A percentile compares a stretch with the other conserved stretches of the same genome.
Conservation (phyloP, 148 eudicot species). For the Nepenthes mirabilis region DNA sequence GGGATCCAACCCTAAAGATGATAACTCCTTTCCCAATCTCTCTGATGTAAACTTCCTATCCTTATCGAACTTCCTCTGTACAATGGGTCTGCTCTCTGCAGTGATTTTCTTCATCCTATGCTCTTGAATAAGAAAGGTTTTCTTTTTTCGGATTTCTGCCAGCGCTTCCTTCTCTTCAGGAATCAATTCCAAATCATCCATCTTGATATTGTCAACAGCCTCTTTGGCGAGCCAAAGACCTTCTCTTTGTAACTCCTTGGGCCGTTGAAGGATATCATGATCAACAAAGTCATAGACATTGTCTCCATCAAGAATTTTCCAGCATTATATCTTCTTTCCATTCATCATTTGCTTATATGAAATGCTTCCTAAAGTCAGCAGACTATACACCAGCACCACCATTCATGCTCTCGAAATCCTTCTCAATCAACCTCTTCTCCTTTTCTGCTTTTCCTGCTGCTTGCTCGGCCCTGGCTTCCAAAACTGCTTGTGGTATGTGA, state of each 20-base stretch:
- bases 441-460: slow-evolving; percentile 24
- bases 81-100: slow-evolving; percentile 60
- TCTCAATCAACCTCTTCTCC: slow-evolving; percentile 61
- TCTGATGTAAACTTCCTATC: slow-evolving; percentile 46
- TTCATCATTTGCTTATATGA: slow-evolving; percentile 64
- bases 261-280: slow-evolving; percentile 74
- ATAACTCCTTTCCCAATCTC: slow-evolving; percentile 77
- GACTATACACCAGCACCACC: slow-evolving; percentile 98
- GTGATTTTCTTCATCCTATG: slow-evolving; percentile 84
- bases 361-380: slow-evolving; percentile 73
- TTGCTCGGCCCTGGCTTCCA: slow-evolving; percentile 65
- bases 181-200: slow-evolving; percentile 61
- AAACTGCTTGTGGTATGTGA: slow-evolving; percentile 67
- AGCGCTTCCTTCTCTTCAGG: slow-evolving; percentile 59
- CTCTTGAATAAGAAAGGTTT: slow-evolving; percentile 62
- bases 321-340: slow-evolving; percentile 91
- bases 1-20: slow-evolving; percentile 68
- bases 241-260: slow-evolving; percentile 79
- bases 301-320: slow-evolving; percentile 79
- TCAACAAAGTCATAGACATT: slow-evolving; percentile 80
- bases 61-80: slow-evolving; percentile 67
- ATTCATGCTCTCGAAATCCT: slow-evolving; percentile 67
- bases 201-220: slow-evolving; percentile 61
- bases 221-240: slow-evolving; percentile 52
- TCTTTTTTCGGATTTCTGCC: slow-evolving; percentile 62